Conservation (phyloP, 257 asterid species). For the Solanum tarapatanum region DNA sequence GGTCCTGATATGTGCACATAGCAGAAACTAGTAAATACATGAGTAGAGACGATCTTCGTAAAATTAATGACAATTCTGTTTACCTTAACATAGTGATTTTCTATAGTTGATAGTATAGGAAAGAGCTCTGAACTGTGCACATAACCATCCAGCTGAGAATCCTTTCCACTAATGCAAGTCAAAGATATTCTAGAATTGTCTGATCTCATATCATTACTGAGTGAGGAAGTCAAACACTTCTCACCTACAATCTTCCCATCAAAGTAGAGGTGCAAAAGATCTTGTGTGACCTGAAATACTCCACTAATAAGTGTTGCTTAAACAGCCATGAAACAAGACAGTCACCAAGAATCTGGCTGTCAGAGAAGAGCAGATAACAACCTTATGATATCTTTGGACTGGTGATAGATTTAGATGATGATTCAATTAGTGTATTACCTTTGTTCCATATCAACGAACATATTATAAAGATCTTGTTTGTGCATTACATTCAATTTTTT, state of each 20-base stretch:
- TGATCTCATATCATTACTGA: constrained; percentile 16
- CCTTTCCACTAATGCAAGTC: constrained; percentile 35
- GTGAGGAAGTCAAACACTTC: constrained; percentile 31
- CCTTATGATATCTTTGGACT: not conserved
- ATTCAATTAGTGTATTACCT: not conserved
- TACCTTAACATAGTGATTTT: constrained; percentile 48
- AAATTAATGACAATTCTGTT: not conserved
- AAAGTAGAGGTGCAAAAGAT: constrained; percentile 43
- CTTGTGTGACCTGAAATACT: constrained; percentile 40
- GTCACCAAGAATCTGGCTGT: not conserved
- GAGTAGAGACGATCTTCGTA: not conserved
- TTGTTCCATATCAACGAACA: not conserved
- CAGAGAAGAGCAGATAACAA: not conserved
- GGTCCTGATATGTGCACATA: constrained; percentile 35
- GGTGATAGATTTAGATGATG: not conserved
- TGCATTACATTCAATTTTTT: not conserved
- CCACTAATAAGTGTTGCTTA: constrained; percentile 2
- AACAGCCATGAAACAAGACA: constrained; percentile 2
- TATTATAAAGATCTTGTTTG: not conserved
- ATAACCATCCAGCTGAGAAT: constrained; percentile 36
- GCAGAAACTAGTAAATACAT: not conserved
- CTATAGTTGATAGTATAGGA: constrained; percentile 18
- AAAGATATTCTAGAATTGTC: constrained; percentile 27
- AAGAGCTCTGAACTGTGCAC: constrained; percentile 41
- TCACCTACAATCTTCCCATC: constrained; percentile 62